A percentile compares a stretch with the other conserved stretches of the same genome.
Evolutionary conservation across 1,139 yeast genomes (phyloP).

Genomic region (Candida labiduridarum): DNA sequence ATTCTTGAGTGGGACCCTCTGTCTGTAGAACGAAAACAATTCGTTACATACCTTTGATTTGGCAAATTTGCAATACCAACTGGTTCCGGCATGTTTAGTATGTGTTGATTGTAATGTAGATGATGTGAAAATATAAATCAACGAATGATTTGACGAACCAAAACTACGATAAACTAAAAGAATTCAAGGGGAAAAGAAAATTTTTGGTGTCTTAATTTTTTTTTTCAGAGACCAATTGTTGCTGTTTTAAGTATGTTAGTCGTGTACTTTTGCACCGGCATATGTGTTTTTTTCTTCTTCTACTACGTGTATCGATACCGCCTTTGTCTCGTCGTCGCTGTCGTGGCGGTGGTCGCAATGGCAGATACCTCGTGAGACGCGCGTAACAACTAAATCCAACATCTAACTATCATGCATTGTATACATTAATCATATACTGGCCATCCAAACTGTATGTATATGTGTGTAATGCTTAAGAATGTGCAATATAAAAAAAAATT

Average conservation of each 20-base stretch:
- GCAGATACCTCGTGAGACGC: background rate
- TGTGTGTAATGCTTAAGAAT: background rate
- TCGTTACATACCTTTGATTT: constrained; percentile 72
- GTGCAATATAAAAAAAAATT: background rate
- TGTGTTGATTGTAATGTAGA: background rate
- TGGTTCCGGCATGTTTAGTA: constrained; percentile 45
- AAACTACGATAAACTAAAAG: background rate
- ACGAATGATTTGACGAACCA: background rate
- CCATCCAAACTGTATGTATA: background rate
- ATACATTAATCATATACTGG: too few relatives aligned
- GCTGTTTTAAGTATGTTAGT: background rate
- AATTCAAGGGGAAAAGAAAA: constrained; percentile 1
- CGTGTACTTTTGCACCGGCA: background rate
- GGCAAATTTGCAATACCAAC: constrained; percentile 91
- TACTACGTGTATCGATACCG: background rate
- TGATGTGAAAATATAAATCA: background rate
- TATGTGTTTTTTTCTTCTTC: background rate
- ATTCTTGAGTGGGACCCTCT: background rate
- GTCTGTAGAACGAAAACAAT: background rate
- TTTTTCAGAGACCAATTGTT: background rate
- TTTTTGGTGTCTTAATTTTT: background rate
- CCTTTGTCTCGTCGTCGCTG: too few relatives aligned
- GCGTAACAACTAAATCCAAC: constrained; percentile 1
- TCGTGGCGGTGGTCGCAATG: too few relatives aligned
- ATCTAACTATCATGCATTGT: too few relatives aligned